phyloP scores from a whole-genome alignment of 2,329 filamentous ascomycete genomes.

The Cladobotryum mycophilum region DNA sequence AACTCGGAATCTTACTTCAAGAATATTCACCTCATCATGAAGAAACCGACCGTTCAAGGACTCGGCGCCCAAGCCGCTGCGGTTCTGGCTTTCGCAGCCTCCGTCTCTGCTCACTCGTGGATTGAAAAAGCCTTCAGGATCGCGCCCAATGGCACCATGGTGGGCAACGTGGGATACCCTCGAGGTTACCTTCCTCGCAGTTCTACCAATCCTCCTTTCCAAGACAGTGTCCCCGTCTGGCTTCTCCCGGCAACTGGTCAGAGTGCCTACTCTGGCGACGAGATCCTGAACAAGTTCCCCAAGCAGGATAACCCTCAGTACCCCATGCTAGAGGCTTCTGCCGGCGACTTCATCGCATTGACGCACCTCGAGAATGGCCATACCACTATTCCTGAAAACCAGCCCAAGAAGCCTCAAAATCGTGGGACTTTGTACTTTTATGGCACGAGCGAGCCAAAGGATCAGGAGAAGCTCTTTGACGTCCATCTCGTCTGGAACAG shows the following conservation, averaged over 20 bases:
- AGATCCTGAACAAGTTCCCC: conserved; percentile 41
- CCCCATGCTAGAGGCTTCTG: conserved; percentile 53
- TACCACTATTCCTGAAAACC: conserved; percentile 53
- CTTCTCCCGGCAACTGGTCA: conserved; percentile 58
- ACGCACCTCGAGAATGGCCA: conserved; percentile 72
- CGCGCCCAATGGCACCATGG: conserved; percentile 65
- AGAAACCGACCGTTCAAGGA: conserved; percentile 13
- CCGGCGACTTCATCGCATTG: conserved; percentile 60
- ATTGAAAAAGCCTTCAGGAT: conserved; percentile 70
- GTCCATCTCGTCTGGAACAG: conserved; percentile 74
- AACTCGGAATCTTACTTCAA: background rate
- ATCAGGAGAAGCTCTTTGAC: conserved; percentile 46
- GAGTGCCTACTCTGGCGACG: conserved; percentile 55
- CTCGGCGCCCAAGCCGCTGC: conserved; percentile 19
- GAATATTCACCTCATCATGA: conserved; percentile 15
- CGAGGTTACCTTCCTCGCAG: conserved; percentile 61
- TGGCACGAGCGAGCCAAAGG: conserved; percentile 56
- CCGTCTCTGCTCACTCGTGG: conserved; percentile 65
- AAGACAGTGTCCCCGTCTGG: conserved; percentile 53
- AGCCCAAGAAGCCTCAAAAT: conserved; percentile 55
- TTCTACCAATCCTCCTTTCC: conserved; percentile 42
- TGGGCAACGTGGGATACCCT: conserved; percentile 65
- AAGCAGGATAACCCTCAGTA: conserved; percentile 40
- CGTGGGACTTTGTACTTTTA: conserved; percentile 71
- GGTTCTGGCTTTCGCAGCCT: conserved; percentile 26